phyloP scores from a whole-genome alignment of 441 rosid genomes.

The Kokia cookei region DNA sequence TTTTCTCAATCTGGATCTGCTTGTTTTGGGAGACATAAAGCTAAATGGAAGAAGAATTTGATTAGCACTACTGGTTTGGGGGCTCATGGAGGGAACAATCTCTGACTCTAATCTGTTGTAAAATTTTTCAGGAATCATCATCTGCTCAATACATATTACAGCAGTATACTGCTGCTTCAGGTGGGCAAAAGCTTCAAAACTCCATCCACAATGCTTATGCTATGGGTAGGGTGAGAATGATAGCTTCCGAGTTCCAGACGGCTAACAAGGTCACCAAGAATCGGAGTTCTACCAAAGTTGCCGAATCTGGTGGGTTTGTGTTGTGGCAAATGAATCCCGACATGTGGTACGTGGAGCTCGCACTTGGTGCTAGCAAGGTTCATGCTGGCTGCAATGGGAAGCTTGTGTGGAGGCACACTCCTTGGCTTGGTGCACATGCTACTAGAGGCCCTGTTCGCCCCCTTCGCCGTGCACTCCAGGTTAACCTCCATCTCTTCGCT shows the following conservation, averaged over 20 bases:
- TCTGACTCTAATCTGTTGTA: not conserved
- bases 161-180: constrained; percentile 60
- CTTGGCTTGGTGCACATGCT: constrained; percentile 69
- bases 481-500: constrained; percentile 5
- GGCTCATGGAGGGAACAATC: not conserved
- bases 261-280: constrained; percentile 45
- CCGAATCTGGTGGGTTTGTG: constrained; percentile 59
- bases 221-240: constrained; percentile 68
- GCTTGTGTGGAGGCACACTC: constrained; percentile 74
- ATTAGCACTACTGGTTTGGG: not conserved
- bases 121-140: constrained; percentile 37
- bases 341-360: constrained; percentile 75
- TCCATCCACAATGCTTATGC: constrained; percentile 59
- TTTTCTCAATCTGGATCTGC: not conserved
- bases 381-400: constrained; percentile 68
- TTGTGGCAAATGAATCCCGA: constrained; percentile 74
- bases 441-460: constrained; percentile 71
- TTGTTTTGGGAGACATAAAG: not conserved
- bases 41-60: not conserved
- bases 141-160: constrained; percentile 68
- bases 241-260: constrained; percentile 62
- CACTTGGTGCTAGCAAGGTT: constrained; percentile 58
- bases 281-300: constrained; percentile 43
- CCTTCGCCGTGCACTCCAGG: constrained; percentile 70
- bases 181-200: constrained; percentile 55